Evolutionary conservation across 768 basidiomycete genomes (phyloP), one percentile per base, ranked within the genome.

Genomic region (Russula vinacea): DNA sequence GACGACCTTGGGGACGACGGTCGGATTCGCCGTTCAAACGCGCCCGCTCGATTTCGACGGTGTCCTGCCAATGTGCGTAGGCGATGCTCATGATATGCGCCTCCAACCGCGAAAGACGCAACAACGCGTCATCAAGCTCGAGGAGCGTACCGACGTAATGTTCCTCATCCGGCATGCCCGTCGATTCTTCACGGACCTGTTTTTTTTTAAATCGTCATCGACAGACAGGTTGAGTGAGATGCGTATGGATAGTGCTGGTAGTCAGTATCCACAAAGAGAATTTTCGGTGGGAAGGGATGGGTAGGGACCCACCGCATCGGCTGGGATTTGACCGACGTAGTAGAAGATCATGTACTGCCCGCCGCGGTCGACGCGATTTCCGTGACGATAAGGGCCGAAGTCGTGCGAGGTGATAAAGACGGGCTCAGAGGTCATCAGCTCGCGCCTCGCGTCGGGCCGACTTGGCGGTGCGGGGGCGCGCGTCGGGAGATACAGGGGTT

Each of bases 111-210:
- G 45, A 69, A 2, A 85, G 70, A 3, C 52, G 49, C 11, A 61
- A 2, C 44, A 77, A 17, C 2, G 83, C 86, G n/a, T 82, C 77
- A 0, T 82, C 76, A n/a, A 75, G 70, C 0, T 73, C 58, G 3
- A 84, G 52, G 14, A 87, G 70, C 62, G 78, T 72, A 16, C 80
- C 76, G 44, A 72, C 65, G 70, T 79, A 88, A 54, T 76, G 70
- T 65, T 78, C 71, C 69, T 87, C 86, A 68, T 87, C 78, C 0
- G 79, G 72, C 84, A 85, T 87, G 9, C 82, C 81, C 14, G 85
- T 87, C 17, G 79, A 78, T 37, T 71, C 67, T 26, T 83, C 77
- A 16, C 74, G 76, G 6, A 79, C 76, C 84, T 86, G 44, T 47
- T 39, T n/a, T 13, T 22, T 35, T 29, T 29, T 29, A 2, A 29